These are phyloP conservation scores for Saccharomyces jurei DNA, from an alignment of 805 yeast genomes.

Conservation along the genomic window DNA sequence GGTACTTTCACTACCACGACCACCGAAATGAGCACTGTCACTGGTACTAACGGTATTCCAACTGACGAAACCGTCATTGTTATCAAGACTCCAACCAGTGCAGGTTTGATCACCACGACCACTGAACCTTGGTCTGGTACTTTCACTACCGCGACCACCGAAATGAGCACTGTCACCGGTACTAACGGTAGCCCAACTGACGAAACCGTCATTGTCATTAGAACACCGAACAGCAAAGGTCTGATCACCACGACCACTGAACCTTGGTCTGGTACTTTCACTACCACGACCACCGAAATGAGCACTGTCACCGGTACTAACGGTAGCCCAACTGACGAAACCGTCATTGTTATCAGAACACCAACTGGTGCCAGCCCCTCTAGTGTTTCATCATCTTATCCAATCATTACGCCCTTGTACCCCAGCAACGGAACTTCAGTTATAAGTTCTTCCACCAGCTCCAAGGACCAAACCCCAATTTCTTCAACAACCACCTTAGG, in stretches of 20 bases:
- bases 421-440: neutral
- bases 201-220: too few relatives aligned
- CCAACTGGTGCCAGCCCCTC: neutral
- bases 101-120: neutral
- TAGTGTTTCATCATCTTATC: neutral
- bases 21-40: too few relatives aligned
- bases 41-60: too few relatives aligned
- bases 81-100: too few relatives aligned
- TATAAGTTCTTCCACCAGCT: neutral
- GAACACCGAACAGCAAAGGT: neutral
- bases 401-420: neutral
- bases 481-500: neutral
- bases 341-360: neutral
- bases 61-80: too few relatives aligned
- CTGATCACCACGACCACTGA: neutral
- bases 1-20: too few relatives aligned
- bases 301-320: neutral
- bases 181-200: too few relatives aligned
- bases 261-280: neutral
- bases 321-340: neutral
- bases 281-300: too few relatives aligned
- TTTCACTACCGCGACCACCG: too few relatives aligned
- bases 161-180: too few relatives aligned
- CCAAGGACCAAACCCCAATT: neutral
- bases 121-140: too few relatives aligned